These are phyloP conservation scores for Ochromonas danica DNA, from an alignment of 108 stramenopile species.

Conservation along the genomic window DNA sequence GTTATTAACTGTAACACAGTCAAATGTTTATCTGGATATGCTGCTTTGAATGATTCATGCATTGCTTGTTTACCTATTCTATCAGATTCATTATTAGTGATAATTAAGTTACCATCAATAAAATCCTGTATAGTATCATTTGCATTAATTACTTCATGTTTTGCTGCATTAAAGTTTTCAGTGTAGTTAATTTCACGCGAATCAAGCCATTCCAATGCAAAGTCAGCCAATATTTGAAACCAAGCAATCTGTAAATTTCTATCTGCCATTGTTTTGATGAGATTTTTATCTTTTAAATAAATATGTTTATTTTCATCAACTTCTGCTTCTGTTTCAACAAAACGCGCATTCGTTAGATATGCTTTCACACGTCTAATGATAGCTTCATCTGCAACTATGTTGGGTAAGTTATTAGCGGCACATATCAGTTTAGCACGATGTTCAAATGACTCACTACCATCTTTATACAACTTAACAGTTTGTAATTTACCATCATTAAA, in stretches of 20 bases:
- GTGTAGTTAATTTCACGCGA: not conserved
- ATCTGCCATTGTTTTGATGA: not conserved
- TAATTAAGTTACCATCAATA: not conserved
- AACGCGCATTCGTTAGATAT: not conserved
- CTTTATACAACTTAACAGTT: not conserved
- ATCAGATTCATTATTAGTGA: conserved; percentile 2
- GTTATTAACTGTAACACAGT: conserved; percentile 8
- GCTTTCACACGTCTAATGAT: not conserved
- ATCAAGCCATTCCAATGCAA: not conserved
- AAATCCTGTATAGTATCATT: conserved; percentile 25
- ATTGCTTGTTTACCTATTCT: not conserved
- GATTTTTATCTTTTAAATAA: conserved; percentile 20
- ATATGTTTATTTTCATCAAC: conserved; percentile 10
- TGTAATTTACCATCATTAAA: not conserved
- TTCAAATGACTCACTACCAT: not conserved
- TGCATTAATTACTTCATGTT: not conserved
- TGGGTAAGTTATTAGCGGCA: not conserved
- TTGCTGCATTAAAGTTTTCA: conserved; percentile 18
- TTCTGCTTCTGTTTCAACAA: not conserved
- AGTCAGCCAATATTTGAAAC: not conserved
- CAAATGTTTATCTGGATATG: conserved; percentile 25
- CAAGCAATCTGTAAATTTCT: not conserved
- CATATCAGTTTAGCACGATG: not conserved
- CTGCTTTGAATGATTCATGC: not conserved
- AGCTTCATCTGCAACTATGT: not conserved